Evolutionary conservation across 768 basidiomycete species (phyloP).

Genomic region (Mycena galopus): DNA sequence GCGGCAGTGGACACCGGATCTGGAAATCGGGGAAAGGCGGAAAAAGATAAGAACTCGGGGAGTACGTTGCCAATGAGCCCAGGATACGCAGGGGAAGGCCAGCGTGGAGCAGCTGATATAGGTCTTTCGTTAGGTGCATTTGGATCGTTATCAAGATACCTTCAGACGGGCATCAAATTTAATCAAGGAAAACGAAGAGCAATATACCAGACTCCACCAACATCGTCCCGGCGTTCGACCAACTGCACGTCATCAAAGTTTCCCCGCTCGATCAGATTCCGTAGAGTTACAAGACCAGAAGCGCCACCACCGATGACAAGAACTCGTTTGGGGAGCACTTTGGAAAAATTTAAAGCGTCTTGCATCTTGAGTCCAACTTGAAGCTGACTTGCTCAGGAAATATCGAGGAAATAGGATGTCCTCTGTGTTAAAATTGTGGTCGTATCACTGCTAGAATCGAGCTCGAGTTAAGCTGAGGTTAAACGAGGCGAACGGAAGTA

Average conservation of each 20-base stretch:
- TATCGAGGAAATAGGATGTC: too few species aligned
- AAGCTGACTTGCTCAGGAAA: too few species aligned
- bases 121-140: not conserved
- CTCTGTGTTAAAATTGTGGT: too few species aligned
- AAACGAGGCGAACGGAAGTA: too few species aligned
- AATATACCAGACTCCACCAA: constrained; percentile 49
- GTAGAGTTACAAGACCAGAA: constrained; percentile 48
- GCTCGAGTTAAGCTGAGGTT: too few species aligned
- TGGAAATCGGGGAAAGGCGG: constrained; percentile 50
- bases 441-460: too few species aligned
- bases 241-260: constrained; percentile 44
- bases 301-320: constrained; percentile 48
- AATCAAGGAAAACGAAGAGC: not conserved
- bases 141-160: constrained; percentile 49
- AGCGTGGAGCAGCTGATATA: constrained; percentile 43
- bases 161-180: constrained; percentile 10
- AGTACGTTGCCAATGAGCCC: constrained; percentile 65
- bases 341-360: not conserved
- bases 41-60: constrained; percentile 58
- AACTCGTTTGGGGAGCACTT: constrained; percentile 25
- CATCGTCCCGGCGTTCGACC: constrained; percentile 47
- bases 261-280: constrained; percentile 45
- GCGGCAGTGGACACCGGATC: constrained; percentile 39
- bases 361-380: not conserved
- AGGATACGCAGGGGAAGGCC: constrained; percentile 64